Evolutionary conservation across 2,329 filamentous ascomycete species (phyloP), one percentile per base, ranked within the genome.

Genomic region (Aspergillus brunneoviolaceus): DNA sequence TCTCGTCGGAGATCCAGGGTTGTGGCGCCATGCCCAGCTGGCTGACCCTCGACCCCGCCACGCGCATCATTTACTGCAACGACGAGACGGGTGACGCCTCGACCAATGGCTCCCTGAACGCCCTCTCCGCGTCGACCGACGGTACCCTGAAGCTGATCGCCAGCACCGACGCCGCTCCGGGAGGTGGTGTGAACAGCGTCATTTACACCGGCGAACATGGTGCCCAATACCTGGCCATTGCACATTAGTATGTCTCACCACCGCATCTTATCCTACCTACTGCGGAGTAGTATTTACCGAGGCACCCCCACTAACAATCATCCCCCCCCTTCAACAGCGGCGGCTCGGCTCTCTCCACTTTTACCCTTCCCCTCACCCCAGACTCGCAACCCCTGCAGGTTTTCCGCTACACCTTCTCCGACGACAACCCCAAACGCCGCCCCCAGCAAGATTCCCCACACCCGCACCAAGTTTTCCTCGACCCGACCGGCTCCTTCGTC

Each of bases 391-490:
- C 63, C 27, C 61, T 77, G 10, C 76, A 84, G 63, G 73, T 71
- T 39, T 74, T 83, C 66, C 71, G 71, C 47, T 83, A 79, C 70
- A 74, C 69, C 11, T 58, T 77, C 47, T 59, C 69, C 1, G 63
- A 16, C 3, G 39, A n/a, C 39, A 19, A 67, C 4, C 73, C 75
- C 0, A 49, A 69, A 77, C 23, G 65, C 72, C 1, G 64, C 69
- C 5, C 82, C 84, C 55, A 55, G 39, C 31, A 89, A 73, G 78
- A 84, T 48, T 77, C 80, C 6, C 78, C 87, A 2, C 86, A 88
- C 69, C 87, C 87, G 19, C 88, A 90, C 73, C 77, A 88, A 69
- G 82, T 84, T n/a, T 71, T 89, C 55, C 70, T 88, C 35, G 88
- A 91, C 70, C 88, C 88, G 6, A 88, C 85, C 2, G 84, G 82